Evolutionary conservation across 139 green algal species (phyloP).

Genomic region (Spirogloea muscicola): DNA sequence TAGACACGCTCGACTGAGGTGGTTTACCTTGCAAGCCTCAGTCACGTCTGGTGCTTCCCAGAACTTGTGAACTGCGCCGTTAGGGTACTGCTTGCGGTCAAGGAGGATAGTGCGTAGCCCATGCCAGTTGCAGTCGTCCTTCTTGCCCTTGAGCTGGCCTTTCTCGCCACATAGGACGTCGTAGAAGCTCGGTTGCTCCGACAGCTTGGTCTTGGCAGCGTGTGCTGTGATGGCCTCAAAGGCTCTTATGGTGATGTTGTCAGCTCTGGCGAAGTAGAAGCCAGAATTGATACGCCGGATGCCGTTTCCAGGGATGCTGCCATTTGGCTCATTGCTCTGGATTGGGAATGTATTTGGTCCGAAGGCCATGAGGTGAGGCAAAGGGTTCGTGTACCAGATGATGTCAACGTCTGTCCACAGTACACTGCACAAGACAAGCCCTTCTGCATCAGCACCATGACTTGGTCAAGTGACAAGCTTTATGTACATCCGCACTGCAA

Average conservation of each 20-base stretch:
- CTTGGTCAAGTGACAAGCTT: too few species aligned
- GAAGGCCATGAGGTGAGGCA: constrained; percentile 14
- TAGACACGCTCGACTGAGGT: too few species aligned
- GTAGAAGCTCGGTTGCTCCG: constrained; percentile 17
- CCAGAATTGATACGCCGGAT: constrained; percentile 40
- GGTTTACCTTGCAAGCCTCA: constrained; percentile 6
- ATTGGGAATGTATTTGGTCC: constrained; percentile 34
- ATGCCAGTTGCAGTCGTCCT: constrained; percentile 29
- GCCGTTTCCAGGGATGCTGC: constrained; percentile 11
- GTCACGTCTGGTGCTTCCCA: constrained; percentile 25
- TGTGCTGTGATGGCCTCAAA: constrained; percentile 11
- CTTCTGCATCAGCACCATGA: too few species aligned
- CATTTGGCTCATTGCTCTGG: constrained; percentile 41
- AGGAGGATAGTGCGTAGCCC: constrained; percentile 29
- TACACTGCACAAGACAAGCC: constrained; percentile 24
- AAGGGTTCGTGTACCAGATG: constrained; percentile 22
- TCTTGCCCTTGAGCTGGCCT: constrained; percentile 11
- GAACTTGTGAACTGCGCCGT: constrained; percentile 25
- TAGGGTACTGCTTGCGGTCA: constrained; percentile 19
- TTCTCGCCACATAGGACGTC: not conserved
- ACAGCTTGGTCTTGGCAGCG: constrained; percentile 10
- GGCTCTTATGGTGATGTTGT: constrained; percentile 8
- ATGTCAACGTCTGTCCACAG: constrained; percentile 41
- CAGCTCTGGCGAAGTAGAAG: constrained; percentile 30
- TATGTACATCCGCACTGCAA: too few species aligned